Base-by-base conservation (phyloP, 306 rosid genomes). In the Leucaena leucocephala region DNA sequence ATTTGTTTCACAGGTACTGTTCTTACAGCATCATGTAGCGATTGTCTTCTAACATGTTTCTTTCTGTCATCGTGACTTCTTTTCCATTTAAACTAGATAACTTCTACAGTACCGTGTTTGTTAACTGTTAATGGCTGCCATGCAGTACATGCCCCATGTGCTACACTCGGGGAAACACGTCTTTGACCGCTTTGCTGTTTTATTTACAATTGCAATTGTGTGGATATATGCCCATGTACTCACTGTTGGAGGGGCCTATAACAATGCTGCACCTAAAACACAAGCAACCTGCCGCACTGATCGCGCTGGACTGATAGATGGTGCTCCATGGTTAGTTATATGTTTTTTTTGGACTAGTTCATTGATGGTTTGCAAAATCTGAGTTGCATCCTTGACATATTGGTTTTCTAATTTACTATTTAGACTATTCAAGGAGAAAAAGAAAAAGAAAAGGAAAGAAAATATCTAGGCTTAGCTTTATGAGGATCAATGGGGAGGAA, bases 231-330 rank as follows among this genome's bases (percentile, higher is more conserved):
- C 99, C 70, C 89, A 85, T 82, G 64, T 96, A 69, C 98, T 96
- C 76, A 96, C 99, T 64, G 97, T 93, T 64, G 99, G 99, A 19
- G 99, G 99, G 75, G 99, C 99, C 35, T 96, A 96, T 77, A 88
- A 96, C 54, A 78, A 71, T 78, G 83, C 94, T 55, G 87, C 91
- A 55, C 97, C 89, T 64, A 88, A 77, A 90, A 96, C 99, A 77
- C 99, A 96, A 82, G 8, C 76, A 69, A 85, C 96, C 83, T 96
- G 99, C 85, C 98, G 99, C 35, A 96, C 99, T 62, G 99, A 96
- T 78, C 97, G 99, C 50, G 82, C 99, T 71, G 99, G 98, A 80
- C 89, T 96, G 72, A 85, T 96, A 83, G 81, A 79, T 10, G 87
- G 85, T 77, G 96, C 99, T 84, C 97, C 98, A 76, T 96, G 99